These are phyloP conservation scores for Podospora australis DNA, from an alignment of 495 filamentous ascomycete species.

Conservation along the genomic window DNA sequence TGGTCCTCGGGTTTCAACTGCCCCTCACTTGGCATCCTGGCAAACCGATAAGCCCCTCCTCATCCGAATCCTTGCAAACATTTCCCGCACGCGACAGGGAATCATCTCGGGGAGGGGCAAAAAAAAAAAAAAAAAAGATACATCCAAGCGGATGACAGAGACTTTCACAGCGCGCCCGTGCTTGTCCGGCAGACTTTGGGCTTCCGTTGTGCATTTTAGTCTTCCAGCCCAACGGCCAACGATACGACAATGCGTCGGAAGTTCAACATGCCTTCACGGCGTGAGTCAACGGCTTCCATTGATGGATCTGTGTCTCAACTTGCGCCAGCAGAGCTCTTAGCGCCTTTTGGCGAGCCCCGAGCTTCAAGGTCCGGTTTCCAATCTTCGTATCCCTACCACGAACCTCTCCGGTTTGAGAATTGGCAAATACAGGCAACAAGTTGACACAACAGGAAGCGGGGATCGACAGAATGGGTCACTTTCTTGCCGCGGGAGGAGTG, in stretches of 20 bases:
- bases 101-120: too few relatives aligned
- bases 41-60: slow-evolving; percentile 10
- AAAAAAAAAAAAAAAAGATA: too few relatives aligned
- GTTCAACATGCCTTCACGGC: slow-evolving; percentile 3
- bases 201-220: slow-evolving; percentile 7
- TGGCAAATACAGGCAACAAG: background rate
- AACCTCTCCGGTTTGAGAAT: slow-evolving; percentile 1
- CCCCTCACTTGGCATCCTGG: slow-evolving; percentile 11
- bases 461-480: background rate
- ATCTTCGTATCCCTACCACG: background rate
- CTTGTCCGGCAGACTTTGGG: slow-evolving; percentile 11
- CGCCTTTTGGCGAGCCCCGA: slow-evolving; percentile 2
- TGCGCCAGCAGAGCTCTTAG: background rate
- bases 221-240: slow-evolving; percentile 22
- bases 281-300: slow-evolving; percentile 13
- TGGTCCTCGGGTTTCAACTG: slow-evolving; percentile 9
- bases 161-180: background rate
- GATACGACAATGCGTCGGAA: slow-evolving; percentile 9
- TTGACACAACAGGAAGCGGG: background rate
- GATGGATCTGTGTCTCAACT: background rate
- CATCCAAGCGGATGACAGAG: too few relatives aligned
- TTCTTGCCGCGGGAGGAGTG: slow-evolving; percentile 1
- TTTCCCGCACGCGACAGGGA: background rate
- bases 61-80: background rate
- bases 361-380: background rate